These are phyloP conservation scores for Geotrichum europaeum DNA, from an alignment of 1,139 yeast genomes.

Conservation along the genomic window DNA sequence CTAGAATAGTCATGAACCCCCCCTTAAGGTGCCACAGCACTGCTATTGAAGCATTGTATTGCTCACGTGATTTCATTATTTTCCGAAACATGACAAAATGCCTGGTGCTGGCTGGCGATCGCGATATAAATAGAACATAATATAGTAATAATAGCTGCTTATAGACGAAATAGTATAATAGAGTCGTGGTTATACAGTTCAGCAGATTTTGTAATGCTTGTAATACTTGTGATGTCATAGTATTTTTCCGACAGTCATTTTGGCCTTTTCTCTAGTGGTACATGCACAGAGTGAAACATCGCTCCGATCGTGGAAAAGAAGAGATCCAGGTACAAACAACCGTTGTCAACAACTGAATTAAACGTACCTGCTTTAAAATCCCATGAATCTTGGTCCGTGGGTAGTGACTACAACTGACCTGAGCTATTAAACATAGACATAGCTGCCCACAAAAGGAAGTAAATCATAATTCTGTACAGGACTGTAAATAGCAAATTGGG, in stretches of 20 bases:
- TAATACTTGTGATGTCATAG: background rate
- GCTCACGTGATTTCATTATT: too few species aligned
- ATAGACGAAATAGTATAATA: background rate
- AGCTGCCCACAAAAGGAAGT: background rate
- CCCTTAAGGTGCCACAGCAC: background rate
- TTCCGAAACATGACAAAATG: background rate
- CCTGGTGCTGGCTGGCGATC: background rate
- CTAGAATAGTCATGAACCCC: background rate
- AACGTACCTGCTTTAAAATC: background rate
- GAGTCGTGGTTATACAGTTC: too few species aligned
- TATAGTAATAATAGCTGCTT: background rate
- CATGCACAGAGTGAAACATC: background rate
- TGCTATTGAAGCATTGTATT: too few species aligned
- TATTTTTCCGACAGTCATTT: background rate
- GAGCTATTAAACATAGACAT: background rate
- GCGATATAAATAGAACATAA: background rate
- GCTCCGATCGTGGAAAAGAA: background rate
- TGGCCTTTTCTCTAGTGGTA: background rate
- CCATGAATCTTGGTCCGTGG: background rate
- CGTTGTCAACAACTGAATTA: background rate
- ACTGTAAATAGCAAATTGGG: background rate
- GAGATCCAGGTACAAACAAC: background rate
- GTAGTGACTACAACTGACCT: background rate
- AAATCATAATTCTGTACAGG: background rate
- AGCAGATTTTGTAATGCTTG: background rate